Evolutionary conservation across 139 green algal species (phyloP).

Genomic region (Chlamydomonas schloesseri): DNA sequence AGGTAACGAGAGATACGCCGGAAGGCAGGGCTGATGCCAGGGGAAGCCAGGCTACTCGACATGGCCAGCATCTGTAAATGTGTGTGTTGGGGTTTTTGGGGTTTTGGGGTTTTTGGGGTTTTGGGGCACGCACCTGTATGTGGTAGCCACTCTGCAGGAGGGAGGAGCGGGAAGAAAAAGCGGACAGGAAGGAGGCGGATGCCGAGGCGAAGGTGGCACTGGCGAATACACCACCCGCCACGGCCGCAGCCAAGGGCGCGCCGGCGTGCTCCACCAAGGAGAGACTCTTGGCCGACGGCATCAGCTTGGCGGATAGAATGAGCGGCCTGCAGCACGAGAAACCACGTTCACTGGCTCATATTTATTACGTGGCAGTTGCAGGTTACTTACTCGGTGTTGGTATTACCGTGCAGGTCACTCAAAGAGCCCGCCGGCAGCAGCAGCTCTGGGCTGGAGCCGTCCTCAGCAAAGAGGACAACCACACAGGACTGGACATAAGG

Average conservation of each 20-base stretch:
- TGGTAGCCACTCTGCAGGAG: slow-evolving; percentile 28
- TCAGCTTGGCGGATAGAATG: neutral
- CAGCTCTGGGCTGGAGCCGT: neutral
- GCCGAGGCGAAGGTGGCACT: neutral
- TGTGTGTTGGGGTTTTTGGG: too few relatives aligned
- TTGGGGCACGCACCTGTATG: slow-evolving; percentile 8
- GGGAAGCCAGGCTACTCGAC: slow-evolving; percentile 22
- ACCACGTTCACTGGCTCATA: too few relatives aligned
- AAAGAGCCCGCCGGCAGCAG: neutral
- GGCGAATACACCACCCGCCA: neutral
- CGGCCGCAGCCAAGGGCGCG: neutral
- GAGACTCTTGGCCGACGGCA: neutral
- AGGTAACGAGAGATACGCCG: slow-evolving; percentile 23
- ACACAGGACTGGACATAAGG: neutral
- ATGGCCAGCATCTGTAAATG: slow-evolving; percentile 16
- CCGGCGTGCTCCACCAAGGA: neutral
- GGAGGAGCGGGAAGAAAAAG: neutral
- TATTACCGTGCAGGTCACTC: neutral
- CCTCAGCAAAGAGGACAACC: neutral
- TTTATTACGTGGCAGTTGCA: too few relatives aligned
- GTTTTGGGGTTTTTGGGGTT: too few relatives aligned
- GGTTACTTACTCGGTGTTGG: neutral
- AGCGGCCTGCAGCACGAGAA: neutral
- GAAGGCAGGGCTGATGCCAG: slow-evolving; percentile 6
- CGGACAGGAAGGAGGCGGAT: neutral